Conservation (phyloP, 768 basidiomycete species). For the Russula brevipes region DNA sequence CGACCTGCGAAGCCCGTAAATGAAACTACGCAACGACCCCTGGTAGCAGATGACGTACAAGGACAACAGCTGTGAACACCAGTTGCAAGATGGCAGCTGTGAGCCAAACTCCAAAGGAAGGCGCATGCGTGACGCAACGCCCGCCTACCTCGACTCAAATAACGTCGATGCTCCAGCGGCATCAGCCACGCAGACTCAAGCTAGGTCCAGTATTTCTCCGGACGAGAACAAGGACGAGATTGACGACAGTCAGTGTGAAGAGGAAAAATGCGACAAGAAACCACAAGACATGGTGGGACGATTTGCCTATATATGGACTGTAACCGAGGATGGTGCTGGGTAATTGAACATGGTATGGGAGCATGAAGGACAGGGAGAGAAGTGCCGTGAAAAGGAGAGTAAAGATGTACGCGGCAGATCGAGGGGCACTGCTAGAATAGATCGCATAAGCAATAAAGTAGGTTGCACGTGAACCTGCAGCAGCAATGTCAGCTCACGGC, state of each 20-base stretch:
- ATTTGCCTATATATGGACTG: constrained; percentile 32
- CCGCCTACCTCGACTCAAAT: constrained; percentile 49
- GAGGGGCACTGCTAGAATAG: constrained; percentile 40
- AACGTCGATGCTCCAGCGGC: constrained; percentile 60
- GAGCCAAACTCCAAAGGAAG: constrained; percentile 52
- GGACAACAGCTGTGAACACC: constrained; percentile 44
- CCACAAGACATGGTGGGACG: constrained; percentile 38
- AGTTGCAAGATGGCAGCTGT: constrained; percentile 49
- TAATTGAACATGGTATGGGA: constrained; percentile 34
- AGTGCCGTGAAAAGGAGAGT: constrained; percentile 29
- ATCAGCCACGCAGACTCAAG: constrained; percentile 41
- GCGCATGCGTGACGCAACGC: constrained; percentile 31
- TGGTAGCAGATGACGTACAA: constrained; percentile 41
- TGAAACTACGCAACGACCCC: not conserved
- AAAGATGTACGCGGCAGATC: constrained; percentile 38
- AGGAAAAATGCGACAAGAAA: constrained; percentile 41
- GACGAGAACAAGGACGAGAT: constrained; percentile 48
- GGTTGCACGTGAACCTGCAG: constrained; percentile 50
- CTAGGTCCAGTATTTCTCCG: constrained; percentile 45
- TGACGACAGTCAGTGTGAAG: constrained; percentile 48
- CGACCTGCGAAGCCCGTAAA: constrained; percentile 5
- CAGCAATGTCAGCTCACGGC: not conserved
- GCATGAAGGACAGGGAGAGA: constrained; percentile 33
- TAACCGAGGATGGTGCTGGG: constrained; percentile 31
- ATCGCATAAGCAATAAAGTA: constrained; percentile 56